These are phyloP conservation scores for Millerozyma miso DNA, from an alignment of 805 yeast genomes.

Conservation along the genomic window DNA sequence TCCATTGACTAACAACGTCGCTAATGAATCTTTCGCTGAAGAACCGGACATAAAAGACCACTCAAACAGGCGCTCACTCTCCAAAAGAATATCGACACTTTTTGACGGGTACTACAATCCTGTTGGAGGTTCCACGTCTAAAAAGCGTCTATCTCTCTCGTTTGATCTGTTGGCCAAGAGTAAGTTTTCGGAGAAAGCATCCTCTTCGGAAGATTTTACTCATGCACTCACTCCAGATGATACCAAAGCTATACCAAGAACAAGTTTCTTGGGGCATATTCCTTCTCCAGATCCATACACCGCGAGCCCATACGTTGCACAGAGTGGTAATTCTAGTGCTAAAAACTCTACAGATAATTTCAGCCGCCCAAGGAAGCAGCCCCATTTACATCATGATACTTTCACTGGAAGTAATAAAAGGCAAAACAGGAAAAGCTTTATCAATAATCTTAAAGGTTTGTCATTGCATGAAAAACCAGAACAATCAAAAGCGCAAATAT, in stretches of 20 bases:
- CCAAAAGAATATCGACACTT: slow-evolving; percentile 13
- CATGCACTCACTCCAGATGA: not conserved
- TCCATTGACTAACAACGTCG: slow-evolving; percentile 9
- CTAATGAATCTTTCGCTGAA: slow-evolving; percentile 7
- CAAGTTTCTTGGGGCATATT: not conserved
- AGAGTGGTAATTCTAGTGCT: not conserved
- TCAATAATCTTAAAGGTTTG: slow-evolving; percentile 10
- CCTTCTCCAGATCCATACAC: not conserved
- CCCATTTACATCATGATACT: not conserved
- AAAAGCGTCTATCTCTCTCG: slow-evolving; percentile 14
- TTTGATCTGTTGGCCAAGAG: not conserved
- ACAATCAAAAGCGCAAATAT: not conserved
- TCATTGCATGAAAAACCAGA: not conserved
- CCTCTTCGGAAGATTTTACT: not conserved
- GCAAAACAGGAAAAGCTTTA: slow-evolving; percentile 12
- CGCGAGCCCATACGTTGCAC: not conserved
- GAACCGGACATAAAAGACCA: slow-evolving; percentile 6
- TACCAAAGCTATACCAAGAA: not conserved
- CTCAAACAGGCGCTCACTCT: slow-evolving; percentile 10
- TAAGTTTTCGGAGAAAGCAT: not conserved
- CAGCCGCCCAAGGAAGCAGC: not conserved
- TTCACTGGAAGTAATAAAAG: slow-evolving; percentile 1
- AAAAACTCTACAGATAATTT: not conserved
- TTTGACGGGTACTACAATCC: slow-evolving; percentile 18
- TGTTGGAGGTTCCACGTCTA: slow-evolving; percentile 6